Evolutionary conservation across 192 early-diverging fungal genomes (phyloP), one percentile per base, ranked within the genome.

Genomic region (Podila epicladia): DNA sequence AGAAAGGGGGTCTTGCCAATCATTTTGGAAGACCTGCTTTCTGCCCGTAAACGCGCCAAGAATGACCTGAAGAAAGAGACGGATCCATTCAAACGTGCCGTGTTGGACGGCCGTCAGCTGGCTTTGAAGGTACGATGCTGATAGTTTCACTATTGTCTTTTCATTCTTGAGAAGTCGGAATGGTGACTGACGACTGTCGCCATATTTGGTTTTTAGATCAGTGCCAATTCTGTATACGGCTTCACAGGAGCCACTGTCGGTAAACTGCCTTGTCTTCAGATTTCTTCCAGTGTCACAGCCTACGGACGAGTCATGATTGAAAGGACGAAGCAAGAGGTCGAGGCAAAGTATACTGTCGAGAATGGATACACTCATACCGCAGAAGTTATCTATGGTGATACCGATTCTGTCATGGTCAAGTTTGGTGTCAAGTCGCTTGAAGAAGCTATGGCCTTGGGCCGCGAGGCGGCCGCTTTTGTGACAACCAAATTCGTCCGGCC

Each of bases 351-450:
- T 83, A 94, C 91, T 0, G 89, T 96, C 19, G 90, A 78, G 20
- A 99, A 99, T 73, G 96, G 95, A 19, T 98, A 97, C 69, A 75
- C 91, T 45, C 88, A 94, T 69, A 91, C 97, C 72, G 96, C 97
- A 0, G 85, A 89, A 29, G 96, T 99, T 62, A 97, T 99, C 67
- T 99, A 98, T 78, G 98, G 98, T 55, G 98, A 99, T 78, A 99
- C 97, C 0, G 97, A 99, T 88, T 99, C 98, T 8, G 95, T 99
- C 31, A 98, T 99, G 98, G 94, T 99, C 58, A 97, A 97, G 63
- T 99, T 99, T 91, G 98, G 98, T 31, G 88, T 89, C 13, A 82
- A 88, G 41, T 85, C 76, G 60, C 87, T 98, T 38, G 91, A 84
- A 24, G 93, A 97, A 12, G 90, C 96, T 5, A 98, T 99, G 98